Evolutionary conservation across 2,329 filamentous ascomycete genomes (phyloP).

Genomic region (Shiraia sp.): DNA sequence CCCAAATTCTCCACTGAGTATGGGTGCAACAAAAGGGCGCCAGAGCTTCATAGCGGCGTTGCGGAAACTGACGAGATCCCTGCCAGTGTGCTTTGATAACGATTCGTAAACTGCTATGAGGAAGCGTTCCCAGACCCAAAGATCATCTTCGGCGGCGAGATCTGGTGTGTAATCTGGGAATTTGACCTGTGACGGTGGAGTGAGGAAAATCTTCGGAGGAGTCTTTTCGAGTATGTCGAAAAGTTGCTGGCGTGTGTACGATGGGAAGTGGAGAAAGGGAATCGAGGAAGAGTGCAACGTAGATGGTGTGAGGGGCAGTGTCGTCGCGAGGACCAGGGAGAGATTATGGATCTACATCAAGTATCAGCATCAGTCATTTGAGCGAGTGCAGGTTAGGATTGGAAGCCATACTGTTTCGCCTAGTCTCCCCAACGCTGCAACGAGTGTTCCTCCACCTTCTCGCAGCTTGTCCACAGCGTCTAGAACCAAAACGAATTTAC

Average conservation of each 20-base stretch:
- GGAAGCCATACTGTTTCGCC: slow-evolving; percentile 70
- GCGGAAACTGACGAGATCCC: slow-evolving; percentile 75
- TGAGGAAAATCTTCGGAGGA: slow-evolving; percentile 53
- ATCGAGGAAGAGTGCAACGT: slow-evolving; percentile 71
- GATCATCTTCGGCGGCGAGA: slow-evolving; percentile 60
- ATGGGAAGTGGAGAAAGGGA: slow-evolving; percentile 79
- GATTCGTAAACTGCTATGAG: slow-evolving; percentile 85
- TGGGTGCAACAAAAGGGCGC: slow-evolving; percentile 80
- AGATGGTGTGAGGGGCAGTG: slow-evolving; percentile 65
- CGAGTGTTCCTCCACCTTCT: slow-evolving; percentile 76
- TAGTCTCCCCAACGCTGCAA: slow-evolving; percentile 79
- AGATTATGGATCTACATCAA: slow-evolving; percentile 71
- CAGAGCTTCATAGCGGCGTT: slow-evolving; percentile 75
- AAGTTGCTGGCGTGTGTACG: slow-evolving; percentile 81
- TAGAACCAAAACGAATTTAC: slow-evolving; percentile 78
- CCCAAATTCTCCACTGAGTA: slow-evolving; percentile 72
- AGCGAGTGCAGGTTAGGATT: background rate
- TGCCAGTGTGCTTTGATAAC: slow-evolving; percentile 76
- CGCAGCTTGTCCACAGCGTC: slow-evolving; percentile 85
- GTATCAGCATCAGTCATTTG: slow-evolving; percentile 9
- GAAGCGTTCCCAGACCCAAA: slow-evolving; percentile 79
- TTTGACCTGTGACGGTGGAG: slow-evolving; percentile 45
- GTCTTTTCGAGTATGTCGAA: slow-evolving; percentile 69
- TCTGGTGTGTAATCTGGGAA: slow-evolving; percentile 51
- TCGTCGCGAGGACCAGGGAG: slow-evolving; percentile 76